phyloP scores from a whole-genome alignment of 1,284 basidiomycete genomes.

The Termitomyces sp. region DNA sequence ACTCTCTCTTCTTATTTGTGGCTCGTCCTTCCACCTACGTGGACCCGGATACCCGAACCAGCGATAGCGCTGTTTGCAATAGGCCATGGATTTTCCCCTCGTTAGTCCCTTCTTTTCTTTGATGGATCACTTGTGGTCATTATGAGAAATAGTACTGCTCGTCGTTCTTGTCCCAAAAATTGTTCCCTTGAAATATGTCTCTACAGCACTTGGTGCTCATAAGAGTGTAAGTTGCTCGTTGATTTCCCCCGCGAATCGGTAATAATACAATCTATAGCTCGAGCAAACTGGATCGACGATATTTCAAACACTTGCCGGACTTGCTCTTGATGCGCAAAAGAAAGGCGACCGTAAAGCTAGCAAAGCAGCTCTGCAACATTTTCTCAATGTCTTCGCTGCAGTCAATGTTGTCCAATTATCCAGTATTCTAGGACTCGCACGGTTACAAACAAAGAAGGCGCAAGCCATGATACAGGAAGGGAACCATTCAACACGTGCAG shows the following conservation, averaged over 20 bases:
- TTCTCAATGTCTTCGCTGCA: conserved; percentile 55
- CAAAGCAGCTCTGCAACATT: conserved; percentile 36
- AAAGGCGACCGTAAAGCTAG: conserved; percentile 19
- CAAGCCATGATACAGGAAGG: background rate
- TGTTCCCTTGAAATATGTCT: conserved; percentile 66
- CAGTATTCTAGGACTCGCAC: conserved; percentile 32
- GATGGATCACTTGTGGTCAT: background rate
- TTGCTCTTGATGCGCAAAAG: conserved; percentile 50
- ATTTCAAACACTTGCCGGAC: conserved; percentile 65
- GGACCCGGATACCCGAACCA: conserved; percentile 55
- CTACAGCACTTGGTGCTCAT: conserved; percentile 74
- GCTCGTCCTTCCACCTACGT: conserved; percentile 54
- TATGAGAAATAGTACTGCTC: conserved; percentile 46
- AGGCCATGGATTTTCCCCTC: conserved; percentile 71
- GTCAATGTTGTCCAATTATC: conserved; percentile 56
- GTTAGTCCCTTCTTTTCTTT: conserved; percentile 32
- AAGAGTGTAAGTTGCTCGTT: conserved; percentile 54
- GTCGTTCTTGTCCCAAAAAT: conserved; percentile 73
- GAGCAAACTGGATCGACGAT: conserved; percentile 71
- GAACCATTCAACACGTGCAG: background rate
- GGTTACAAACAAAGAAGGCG: conserved; percentile 30
- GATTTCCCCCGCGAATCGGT: background rate
- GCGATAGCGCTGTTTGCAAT: conserved; percentile 58
- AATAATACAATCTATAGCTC: conserved; percentile 36
- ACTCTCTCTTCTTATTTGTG: conserved; percentile 63